Percentiles rank a stretch among this genome's conserved stretches.
Evolutionary conservation across 108 stramenopile genomes (phyloP).

Genomic region (Skeletonema tropicum): DNA sequence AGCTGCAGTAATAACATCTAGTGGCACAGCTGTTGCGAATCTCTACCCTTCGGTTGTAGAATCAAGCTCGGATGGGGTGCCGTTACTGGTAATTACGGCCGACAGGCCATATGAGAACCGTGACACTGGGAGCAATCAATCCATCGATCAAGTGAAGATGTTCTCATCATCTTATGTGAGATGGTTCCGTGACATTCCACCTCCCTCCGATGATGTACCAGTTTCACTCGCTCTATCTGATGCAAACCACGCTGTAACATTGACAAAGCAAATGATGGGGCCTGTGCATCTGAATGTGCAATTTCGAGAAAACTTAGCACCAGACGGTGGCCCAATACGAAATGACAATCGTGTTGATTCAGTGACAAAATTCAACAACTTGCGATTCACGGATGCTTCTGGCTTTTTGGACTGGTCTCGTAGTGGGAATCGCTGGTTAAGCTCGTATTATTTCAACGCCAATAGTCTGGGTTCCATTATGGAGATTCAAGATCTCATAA

Average conservation of each 20-base stretch:
- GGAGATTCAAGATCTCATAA: conserved; percentile 56
- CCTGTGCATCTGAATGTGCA: conserved; percentile 95
- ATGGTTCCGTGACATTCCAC: conserved; percentile 88
- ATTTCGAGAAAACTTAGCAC: conserved; percentile 94
- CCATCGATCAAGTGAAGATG: conserved; percentile 88
- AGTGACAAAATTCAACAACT: conserved; percentile 58
- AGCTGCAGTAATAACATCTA: conserved; percentile 88
- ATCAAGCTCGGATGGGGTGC: conserved; percentile 79
- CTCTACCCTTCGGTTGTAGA: conserved; percentile 90
- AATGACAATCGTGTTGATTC: conserved; percentile 70
- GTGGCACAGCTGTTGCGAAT: conserved; percentile 94
- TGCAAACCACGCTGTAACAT: conserved; percentile 78
- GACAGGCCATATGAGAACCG: conserved; percentile 92
- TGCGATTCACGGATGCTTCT: conserved; percentile 79
- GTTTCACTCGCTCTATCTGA: conserved; percentile 81
- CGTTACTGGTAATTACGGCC: conserved; percentile 88
- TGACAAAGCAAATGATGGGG: conserved; percentile 60
- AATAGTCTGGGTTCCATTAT: conserved; percentile 33
- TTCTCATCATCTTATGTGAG: conserved; percentile 79
- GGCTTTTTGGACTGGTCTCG: conserved; percentile 71
- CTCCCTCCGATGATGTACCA: conserved; percentile 84
- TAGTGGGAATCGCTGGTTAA: conserved; percentile 56
- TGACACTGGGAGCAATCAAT: conserved; percentile 92
- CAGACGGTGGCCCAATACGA: conserved; percentile 84
- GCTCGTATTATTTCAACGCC: conserved; percentile 15